Evolutionary conservation across 805 yeast species (phyloP), one percentile per base, ranked within the genome.

Genomic region (Teunomyces lycoperdinae): DNA sequence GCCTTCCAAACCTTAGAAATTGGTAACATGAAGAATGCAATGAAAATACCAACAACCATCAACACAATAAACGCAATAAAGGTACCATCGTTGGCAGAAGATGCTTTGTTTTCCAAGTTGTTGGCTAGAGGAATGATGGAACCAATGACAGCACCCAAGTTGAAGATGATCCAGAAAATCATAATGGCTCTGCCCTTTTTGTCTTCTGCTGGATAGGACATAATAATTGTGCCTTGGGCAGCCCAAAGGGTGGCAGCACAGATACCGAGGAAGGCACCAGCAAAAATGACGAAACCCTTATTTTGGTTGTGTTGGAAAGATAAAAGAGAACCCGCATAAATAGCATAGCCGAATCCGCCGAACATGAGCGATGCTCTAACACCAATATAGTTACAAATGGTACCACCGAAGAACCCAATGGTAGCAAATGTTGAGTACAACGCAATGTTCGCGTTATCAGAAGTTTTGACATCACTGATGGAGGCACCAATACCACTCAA

Each of bases 71-170:
- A 81, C 2, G 79, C 85, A 47, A 73, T 73, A 56, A 70, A 81
- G 24, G 85, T 79, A 17, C 80, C 79, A 51, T 77, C 78, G 42
- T 64, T 70, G 40, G 56, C 67, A 9, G 73, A 63, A 20, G 62
- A 56, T 4, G 62, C 64, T 14, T 61, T 60, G 44, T 67, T 66
- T 44, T 77, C 59, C 55, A 80, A 61, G 55, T 77, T 79, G 56
- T 78, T 72, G 39, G 73, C 81, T 58, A 81, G 73, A n/a, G 85
- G 84, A 53, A 81, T 75, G 39, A 78, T 64, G 11, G 79, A 66
- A 41, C 86, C 86, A 53, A 81, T 77, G 46, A 81, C 85, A 9
- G 80, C 81, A 60, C 85, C 86, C 51, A 79, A 63, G 63, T 80
- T 79, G 69, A 81, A 81, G 46, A 81, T 79, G 51, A 77, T 69